Base-by-base conservation (phyloP, 352 stramenopile genomes). In the Globisporangium heterothallicum region DNA sequence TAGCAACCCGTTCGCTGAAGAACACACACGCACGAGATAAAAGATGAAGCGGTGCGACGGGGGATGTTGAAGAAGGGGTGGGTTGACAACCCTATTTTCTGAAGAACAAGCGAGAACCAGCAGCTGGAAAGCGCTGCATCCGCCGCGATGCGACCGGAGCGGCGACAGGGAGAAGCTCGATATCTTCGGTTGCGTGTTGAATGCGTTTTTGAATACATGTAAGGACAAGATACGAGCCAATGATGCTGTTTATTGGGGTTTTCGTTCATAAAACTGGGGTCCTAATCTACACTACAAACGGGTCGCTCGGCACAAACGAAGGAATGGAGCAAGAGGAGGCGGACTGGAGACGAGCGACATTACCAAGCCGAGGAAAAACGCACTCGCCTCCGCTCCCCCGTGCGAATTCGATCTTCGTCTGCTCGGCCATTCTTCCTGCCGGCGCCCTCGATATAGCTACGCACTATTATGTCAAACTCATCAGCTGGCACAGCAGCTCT, bases 401-500 rank as follows among this genome's bases (percentile, higher is more conserved):
- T 35, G 49, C 22, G 40, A 40, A 16, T 21, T 34, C 40, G 27
- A 12, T 32, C 38, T 48, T 26, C 27, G 25, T 16, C 36, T 16
- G 16, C 40, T 27, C 26, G 22, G 3, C 25, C 10, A 6, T 12
- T 16, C 16, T 13, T 36, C 30, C 3, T 16, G 6, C 30, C 25
- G 12, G 26, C n/a, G 27, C 26, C 19, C 34, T 36, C 30, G 30
- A 36, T 36, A 36, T 36, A 36, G 30, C 30, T 16, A 8, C 9
- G 29, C 30, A 36, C 30, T 36, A 36, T 36, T 84, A 93, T 56
- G 74, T 93, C 61, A 84, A 84, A 65, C 79, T 89, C 61, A 94
- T 50, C 47, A 89, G 62, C 53, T 88, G 68, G 50, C 87, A 89
- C 40, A 97, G 66, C 54, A 96, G 60, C 65, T 97, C 78, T 60